Evolutionary conservation across 2,329 filamentous ascomycete species (phyloP), one percentile per base, ranked within the genome.

Genomic region (Pseudocercospora musae): DNA sequence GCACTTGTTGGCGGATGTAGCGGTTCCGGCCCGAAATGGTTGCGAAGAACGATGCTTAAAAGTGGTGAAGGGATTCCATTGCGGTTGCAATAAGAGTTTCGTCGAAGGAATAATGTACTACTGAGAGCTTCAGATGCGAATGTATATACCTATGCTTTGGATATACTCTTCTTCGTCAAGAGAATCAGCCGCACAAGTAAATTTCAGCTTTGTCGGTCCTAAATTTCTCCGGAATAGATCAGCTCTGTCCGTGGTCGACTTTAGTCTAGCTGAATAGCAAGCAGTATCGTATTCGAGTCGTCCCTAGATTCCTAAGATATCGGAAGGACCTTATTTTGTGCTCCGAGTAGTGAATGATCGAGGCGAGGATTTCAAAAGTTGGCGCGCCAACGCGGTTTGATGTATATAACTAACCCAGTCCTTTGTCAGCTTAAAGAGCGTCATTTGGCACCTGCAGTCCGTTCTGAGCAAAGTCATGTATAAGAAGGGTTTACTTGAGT

Each of bases 1-100:
- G 31, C 68, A 71, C 0, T 62, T 65, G 2, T 62, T 65, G 2
- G 73, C 70, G 0, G 80, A 73, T n/a, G n/a, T n/a, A n/a, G n/a
- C n/a, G n/a, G n/a, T n/a, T n/a, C n/a, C n/a, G n/a, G n/a, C n/a
- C n/a, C n/a, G n/a, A n/a, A 40, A 40, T 40, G 5, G 18, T 11
- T 7, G 20, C 44, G 20, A 48, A 20, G n/a, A 9, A 25, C 18
- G 9, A 48, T 13, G 18, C 18, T 20, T 3, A 48, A 48, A 13
- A 5, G 44, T 48, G 18, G 44, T 23, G 9, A 48, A 48, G 44
- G 44, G 18, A 48, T 13, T 48, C 44, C 18, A 48, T 48, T 15
- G 20, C 5, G n/a, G 18, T 23, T n/a, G n/a, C n/a, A n/a, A n/a
- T n/a, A n/a, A n/a, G n/a, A n/a, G n/a, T n/a, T n/a, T n/a, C n/a